These are phyloP conservation scores for Colletotrichum sp. DNA, from an alignment of 2,329 filamentous ascomycete species.

Conservation along the genomic window DNA sequence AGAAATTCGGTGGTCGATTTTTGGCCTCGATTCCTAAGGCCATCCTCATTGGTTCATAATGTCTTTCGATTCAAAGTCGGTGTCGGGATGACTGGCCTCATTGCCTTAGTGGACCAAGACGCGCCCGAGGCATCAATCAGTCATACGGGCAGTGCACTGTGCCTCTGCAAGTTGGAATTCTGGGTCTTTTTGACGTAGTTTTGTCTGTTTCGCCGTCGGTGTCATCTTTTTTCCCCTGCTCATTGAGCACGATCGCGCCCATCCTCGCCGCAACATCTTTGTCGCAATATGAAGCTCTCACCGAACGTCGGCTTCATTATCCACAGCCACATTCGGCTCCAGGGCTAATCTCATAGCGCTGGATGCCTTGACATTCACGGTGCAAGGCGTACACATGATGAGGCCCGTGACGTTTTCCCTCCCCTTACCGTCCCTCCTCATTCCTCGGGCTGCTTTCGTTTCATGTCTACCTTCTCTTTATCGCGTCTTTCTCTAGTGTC, in stretches of 20 bases:
- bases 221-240: not conserved
- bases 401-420: not conserved
- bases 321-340: not conserved
- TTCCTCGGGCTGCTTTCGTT: not conserved
- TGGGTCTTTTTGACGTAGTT: not conserved
- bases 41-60: not conserved
- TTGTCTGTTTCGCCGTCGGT: rapidly evolving
- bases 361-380: not conserved
- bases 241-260: not conserved
- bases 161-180: not conserved
- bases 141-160: not conserved
- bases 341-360: not conserved
- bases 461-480: not conserved
- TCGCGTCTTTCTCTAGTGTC: not conserved
- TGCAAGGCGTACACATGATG: not conserved
- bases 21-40: not conserved
- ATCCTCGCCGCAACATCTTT: rapidly evolving
- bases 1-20: not conserved
- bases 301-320: not conserved
- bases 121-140: not conserved
- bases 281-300: not conserved
- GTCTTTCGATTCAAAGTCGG: not conserved
- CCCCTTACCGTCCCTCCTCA: not conserved
- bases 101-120: not conserved
- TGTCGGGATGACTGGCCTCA: not conserved